Percentiles rank a stretch among this genome's conserved stretches.
Evolutionary conservation across 2,329 filamentous ascomycete genomes (phyloP).

Genomic region (Drechslerella coelobrocha): DNA sequence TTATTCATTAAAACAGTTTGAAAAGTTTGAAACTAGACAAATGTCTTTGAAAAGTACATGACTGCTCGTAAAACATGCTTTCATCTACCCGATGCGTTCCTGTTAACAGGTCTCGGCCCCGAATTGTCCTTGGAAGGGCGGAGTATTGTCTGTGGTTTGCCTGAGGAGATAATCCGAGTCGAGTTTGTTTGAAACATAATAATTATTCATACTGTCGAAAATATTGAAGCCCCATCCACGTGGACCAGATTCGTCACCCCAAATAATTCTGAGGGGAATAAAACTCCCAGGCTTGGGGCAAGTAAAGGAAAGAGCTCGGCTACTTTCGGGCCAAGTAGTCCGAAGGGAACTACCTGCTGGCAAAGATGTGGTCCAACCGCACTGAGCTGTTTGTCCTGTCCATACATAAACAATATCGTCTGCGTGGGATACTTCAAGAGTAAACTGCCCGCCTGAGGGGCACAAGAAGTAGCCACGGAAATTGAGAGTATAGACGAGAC

Average conservation of each 20-base stretch:
- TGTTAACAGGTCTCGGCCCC: neutral
- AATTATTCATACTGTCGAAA: neutral
- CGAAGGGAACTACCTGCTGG: neutral
- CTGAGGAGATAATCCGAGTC: neutral
- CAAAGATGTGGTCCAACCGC: neutral
- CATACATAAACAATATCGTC: neutral
- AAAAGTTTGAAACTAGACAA: too few species aligned
- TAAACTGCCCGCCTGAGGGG: neutral
- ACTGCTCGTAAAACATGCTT: conserved; percentile 1
- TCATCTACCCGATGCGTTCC: neutral
- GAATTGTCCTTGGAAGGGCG: neutral
- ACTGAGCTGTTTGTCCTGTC: neutral
- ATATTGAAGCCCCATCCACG: neutral
- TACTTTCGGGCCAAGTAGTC: neutral
- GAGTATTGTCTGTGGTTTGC: neutral
- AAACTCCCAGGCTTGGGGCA: neutral
- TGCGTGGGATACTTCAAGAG: neutral
- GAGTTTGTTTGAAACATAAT: neutral
- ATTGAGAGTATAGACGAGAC: neutral
- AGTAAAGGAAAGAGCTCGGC: neutral
- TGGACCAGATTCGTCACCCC: neutral
- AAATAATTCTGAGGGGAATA: neutral
- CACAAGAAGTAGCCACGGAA: conserved; percentile 1
- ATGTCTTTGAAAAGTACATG: too few species aligned
- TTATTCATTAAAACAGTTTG: too few species aligned